phyloP scores from a whole-genome alignment of 2,329 filamentous ascomycete genomes.

The Colletotrichum noveboracense region DNA sequence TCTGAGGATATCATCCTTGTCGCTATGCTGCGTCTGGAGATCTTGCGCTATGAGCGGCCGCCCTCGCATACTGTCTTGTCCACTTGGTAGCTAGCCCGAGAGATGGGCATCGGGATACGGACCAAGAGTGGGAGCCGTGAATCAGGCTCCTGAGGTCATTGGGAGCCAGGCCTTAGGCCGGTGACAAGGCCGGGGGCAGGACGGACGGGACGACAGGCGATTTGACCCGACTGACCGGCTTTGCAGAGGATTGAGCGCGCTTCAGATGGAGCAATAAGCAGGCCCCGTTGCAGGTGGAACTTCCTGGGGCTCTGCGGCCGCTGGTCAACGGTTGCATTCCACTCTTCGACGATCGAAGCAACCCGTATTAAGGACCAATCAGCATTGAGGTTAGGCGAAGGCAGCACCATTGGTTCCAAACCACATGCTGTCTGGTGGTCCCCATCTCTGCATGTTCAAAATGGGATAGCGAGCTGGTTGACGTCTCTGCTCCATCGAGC shows the following conservation, averaged over 20 bases:
- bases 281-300: neutral
- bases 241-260: neutral
- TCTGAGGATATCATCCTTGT: neutral
- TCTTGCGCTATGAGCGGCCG: neutral
- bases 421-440: neutral
- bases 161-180: neutral
- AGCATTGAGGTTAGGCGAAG: neutral
- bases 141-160: neutral
- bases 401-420: neutral
- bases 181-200: neutral
- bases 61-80: neutral
- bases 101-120: neutral
- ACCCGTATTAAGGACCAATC: neutral
- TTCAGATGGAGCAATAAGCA: neutral
- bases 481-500: neutral
- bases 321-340: neutral
- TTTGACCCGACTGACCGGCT: constrained; percentile 4
- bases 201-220: neutral
- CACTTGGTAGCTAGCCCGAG: neutral
- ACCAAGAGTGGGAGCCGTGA: neutral
- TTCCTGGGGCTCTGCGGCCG: constrained; percentile 11
- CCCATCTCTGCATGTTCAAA: neutral
- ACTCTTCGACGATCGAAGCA: neutral
- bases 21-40: neutral
- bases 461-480: neutral